Percentiles rank a stretch among this genome's conserved stretches.
phyloP scores from a whole-genome alignment of 805 yeast species.

The Kazachstania viticola region DNA sequence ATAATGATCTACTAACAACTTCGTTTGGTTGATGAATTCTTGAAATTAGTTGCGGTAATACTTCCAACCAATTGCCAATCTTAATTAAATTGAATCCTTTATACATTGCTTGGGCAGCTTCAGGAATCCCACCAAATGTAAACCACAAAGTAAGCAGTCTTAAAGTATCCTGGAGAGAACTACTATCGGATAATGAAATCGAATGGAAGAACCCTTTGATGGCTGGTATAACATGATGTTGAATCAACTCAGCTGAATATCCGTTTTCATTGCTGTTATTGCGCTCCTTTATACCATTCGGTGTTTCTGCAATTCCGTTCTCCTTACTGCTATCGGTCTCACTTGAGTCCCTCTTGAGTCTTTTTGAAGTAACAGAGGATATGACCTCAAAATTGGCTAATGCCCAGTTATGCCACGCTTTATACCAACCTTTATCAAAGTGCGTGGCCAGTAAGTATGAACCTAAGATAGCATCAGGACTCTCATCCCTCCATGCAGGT shows the following conservation, averaged over 20 bases:
- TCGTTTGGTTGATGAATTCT: conserved; percentile 90
- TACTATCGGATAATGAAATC: conserved; percentile 69
- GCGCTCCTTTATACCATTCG: too few relatives aligned
- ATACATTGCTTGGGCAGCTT: conserved; percentile 74
- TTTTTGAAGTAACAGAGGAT: conserved; percentile 35
- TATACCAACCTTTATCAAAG: conserved; percentile 85
- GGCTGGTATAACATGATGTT: conserved; percentile 85
- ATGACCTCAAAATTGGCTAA: conserved; percentile 91
- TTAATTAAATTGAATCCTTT: conserved; percentile 83
- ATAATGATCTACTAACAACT: conserved; percentile 63
- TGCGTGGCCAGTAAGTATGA: conserved; percentile 87
- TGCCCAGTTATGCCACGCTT: conserved; percentile 99
- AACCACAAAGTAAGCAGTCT: conserved; percentile 86
- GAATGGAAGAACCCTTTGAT: conserved; percentile 90
- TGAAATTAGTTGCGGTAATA: conserved; percentile 84
- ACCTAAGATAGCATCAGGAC: conserved; percentile 77
- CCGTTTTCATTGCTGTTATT: conserved; percentile 19
- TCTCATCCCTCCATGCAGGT: conserved; percentile 67
- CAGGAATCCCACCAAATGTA: conserved; percentile 81
- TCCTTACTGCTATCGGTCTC: conserved; percentile 2
- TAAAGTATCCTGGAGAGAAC: conserved; percentile 80
- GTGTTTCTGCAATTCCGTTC: conserved; percentile 13
- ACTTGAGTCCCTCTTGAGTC: conserved; percentile 6
- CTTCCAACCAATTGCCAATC: conserved; percentile 87
- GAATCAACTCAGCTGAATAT: conserved; percentile 44